Conservation (phyloP, 2,329 filamentous ascomycete genomes). For the Rutstroemia sp. region DNA sequence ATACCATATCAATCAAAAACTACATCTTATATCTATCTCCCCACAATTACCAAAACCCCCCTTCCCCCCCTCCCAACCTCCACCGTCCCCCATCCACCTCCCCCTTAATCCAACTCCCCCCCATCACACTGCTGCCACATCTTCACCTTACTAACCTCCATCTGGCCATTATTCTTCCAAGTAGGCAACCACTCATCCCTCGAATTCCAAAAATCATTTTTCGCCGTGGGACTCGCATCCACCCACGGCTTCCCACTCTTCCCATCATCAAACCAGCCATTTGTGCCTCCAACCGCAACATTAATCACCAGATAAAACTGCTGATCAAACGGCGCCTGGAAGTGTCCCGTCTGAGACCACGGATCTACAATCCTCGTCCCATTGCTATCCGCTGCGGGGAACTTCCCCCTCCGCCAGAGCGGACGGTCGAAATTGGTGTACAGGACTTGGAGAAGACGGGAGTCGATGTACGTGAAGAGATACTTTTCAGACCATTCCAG, state of each 20-base stretch:
- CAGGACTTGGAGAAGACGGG: slow-evolving; percentile 68
- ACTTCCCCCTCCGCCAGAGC: slow-evolving; percentile 62
- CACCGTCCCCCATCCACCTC: too few relatives aligned
- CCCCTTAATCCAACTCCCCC: slow-evolving; percentile 32
- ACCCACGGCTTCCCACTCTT: slow-evolving; percentile 71
- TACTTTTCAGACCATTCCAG: slow-evolving; percentile 86
- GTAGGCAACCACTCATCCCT: slow-evolving; percentile 60
- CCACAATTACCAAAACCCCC: too few relatives aligned
- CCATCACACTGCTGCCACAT: slow-evolving; percentile 66
- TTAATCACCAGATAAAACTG: slow-evolving; percentile 71
- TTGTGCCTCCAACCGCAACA: slow-evolving; percentile 68
- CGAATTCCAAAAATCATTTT: slow-evolving; percentile 70
- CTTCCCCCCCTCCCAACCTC: too few relatives aligned
- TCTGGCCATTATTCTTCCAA: slow-evolving; percentile 53
- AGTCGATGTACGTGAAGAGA: slow-evolving; percentile 80
- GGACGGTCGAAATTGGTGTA: slow-evolving; percentile 67
- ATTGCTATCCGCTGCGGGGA: slow-evolving; percentile 56
- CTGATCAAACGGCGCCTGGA: slow-evolving; percentile 67
- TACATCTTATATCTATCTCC: too few relatives aligned
- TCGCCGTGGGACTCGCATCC: slow-evolving; percentile 57
- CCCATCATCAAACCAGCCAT: slow-evolving; percentile 78
- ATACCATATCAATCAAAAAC: too few relatives aligned
- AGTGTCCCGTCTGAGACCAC: slow-evolving; percentile 54
- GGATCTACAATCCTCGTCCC: slow-evolving; percentile 56
- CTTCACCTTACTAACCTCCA: slow-evolving; percentile 58